Base-by-base conservation (phyloP, 306 rosid genomes). In the Cucurbita ficifolia region DNA sequence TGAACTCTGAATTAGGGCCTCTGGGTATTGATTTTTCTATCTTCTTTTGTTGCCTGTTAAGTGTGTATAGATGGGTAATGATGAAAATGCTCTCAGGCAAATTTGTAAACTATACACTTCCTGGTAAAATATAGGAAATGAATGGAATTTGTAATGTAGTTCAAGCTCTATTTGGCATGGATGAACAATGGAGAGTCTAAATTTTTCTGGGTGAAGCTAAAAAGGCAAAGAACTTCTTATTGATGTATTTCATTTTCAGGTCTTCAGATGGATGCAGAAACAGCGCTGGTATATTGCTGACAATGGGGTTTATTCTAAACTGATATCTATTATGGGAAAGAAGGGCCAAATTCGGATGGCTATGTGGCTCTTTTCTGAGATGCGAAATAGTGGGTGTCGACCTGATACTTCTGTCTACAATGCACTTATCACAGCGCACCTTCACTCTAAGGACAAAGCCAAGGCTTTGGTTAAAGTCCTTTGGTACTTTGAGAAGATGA, bases 181-280 rank as follows among this genome's bases (percentile, higher is more conserved):
- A 63, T 39, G 33, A 40, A 64, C 51, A 64, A 64, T 18, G 70
- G 71, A 18, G 70, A 18, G 24, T 21, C 18, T 22, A 36, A 7
- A 12, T n/a, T 7, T 59, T 59, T 39, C 16, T 33, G 7, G 52
- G 70, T 62, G 50, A 14, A 22, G 22, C 33, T 68, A 43, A 46
- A 14, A 21, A 68, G 7, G 35, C 55, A 45, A 43, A 43, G 52
- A 65, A 42, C 42, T 19, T 49, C 16, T 49, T 16, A 49, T 49
- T 49, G 53, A 14, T 49, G 53, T 49, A 2, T 49, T 49, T 49
- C 53, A 49, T 49, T 48, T 83, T 79, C 91, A 91, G 99, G 97
- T 87, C 55, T 94, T 94, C 84, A 88, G 97, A 85, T 94, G 99
- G 96, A 94, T 94, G 99, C 97, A 91, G 82, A 91, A 81, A 75